phyloP scores from a whole-genome alignment of 2,329 filamentous ascomycete species.

The Beauveria varroae region DNA sequence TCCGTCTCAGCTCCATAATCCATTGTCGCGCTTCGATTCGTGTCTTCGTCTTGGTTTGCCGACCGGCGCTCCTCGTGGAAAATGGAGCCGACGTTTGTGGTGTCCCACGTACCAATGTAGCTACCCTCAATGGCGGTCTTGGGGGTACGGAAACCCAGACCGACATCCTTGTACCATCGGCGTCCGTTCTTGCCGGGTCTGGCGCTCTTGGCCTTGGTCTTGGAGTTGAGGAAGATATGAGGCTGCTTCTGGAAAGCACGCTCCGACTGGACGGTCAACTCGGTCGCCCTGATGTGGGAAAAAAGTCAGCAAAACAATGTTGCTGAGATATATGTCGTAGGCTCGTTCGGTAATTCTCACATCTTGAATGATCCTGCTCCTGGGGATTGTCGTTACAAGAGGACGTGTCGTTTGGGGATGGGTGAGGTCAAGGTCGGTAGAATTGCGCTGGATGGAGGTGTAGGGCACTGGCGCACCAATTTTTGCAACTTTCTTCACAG shows the following conservation, averaged over 20 bases:
- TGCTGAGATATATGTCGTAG: neutral
- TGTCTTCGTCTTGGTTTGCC: neutral
- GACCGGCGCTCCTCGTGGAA: constrained; percentile 5
- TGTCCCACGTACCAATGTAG: constrained; percentile 84
- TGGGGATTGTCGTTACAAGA: constrained; percentile 30
- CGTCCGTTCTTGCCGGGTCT: constrained; percentile 86
- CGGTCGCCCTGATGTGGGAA: constrained; percentile 69
- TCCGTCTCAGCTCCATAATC: neutral
- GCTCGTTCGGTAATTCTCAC: constrained; percentile 24
- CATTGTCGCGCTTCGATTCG: constrained; percentile 4
- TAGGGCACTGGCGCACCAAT: constrained; percentile 30
- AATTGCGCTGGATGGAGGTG: constrained; percentile 30
- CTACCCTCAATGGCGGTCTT: constrained; percentile 97
- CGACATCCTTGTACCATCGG: constrained; percentile 98
- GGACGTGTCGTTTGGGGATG: constrained; percentile 31
- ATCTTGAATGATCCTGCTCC: constrained; percentile 37
- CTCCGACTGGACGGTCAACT: constrained; percentile 99
- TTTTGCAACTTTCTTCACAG: constrained; percentile 24
- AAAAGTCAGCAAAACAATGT: constrained; percentile 10
- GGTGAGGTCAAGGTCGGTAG: constrained; percentile 26
- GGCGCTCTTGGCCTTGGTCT: constrained; percentile 78
- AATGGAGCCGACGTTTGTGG: neutral
- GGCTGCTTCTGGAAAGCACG: constrained; percentile 99
- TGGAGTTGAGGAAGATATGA: constrained; percentile 99
- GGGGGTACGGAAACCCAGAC: constrained; percentile 97